phyloP scores from a whole-genome alignment of 2,329 filamentous ascomycete species.

The Lachnellula suecica region DNA sequence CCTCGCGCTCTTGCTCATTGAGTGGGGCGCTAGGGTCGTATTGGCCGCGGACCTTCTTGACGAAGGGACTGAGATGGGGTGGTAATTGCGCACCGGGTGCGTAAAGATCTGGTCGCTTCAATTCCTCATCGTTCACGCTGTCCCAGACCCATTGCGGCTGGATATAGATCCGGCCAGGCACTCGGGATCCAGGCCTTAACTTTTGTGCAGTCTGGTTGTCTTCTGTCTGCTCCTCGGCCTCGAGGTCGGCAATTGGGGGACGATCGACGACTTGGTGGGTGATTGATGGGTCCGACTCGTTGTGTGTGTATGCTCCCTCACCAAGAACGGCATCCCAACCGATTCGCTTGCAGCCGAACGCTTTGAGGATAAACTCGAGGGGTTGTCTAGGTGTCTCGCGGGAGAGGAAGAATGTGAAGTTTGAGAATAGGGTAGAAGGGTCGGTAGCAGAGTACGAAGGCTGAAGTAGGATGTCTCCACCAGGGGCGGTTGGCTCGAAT shows the following conservation, averaged over 20 bases:
- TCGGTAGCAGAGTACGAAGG: constrained; percentile 66
- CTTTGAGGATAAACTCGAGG: constrained; percentile 87
- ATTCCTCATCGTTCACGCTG: constrained; percentile 85
- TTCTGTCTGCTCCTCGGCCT: constrained; percentile 48
- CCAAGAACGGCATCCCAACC: constrained; percentile 92
- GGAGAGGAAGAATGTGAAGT: constrained; percentile 89
- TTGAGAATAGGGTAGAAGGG: constrained; percentile 76
- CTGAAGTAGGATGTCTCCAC: constrained; percentile 84
- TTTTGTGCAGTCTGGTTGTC: constrained; percentile 64
- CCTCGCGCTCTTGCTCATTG: constrained; percentile 84
- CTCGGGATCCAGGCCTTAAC: constrained; percentile 63
- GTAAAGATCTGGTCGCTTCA: constrained; percentile 85
- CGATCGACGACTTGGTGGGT: constrained; percentile 97
- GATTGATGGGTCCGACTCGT: constrained; percentile 84
- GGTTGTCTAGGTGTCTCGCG: constrained; percentile 89
- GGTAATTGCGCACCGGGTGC: constrained; percentile 86
- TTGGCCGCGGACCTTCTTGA: constrained; percentile 79
- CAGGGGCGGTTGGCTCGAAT: constrained; percentile 80
- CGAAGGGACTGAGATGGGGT: constrained; percentile 94
- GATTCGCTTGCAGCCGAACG: constrained; percentile 93
- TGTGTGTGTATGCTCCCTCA: constrained; percentile 86
- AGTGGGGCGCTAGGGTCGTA: constrained; percentile 89
- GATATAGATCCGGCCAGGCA: constrained; percentile 89
- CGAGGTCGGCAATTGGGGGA: constrained; percentile 62
- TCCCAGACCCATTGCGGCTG: constrained; percentile 99